Evolutionary conservation across 2,329 filamentous ascomycete species (phyloP), one percentile per base, ranked within the genome.

Genomic region (Pseudopyricularia cyperi): DNA sequence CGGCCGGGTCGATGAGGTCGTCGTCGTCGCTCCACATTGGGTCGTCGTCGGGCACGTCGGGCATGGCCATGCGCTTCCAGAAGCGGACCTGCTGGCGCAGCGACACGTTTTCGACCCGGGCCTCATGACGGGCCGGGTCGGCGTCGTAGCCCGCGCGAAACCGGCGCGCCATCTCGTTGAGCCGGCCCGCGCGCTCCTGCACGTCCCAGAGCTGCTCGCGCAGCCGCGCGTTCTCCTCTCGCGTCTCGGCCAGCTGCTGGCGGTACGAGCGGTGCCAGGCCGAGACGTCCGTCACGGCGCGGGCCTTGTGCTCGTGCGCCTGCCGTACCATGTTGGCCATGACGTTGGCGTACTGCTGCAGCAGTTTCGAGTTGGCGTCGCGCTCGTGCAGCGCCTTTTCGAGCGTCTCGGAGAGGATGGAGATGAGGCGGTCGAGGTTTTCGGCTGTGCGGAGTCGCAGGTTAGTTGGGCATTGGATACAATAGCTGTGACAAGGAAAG

Each of bases 191-290:
- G 57, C 79, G 75, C 39, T 73, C 71, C 60, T 82, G 77, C 77
- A 83, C 82, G 58, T 82, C 77, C 73, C 79, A 81, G 59, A 84
- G 81, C 64, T 83, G 79, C 59, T 82, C 77, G 51, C 80, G 77
- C 50, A 84, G 71, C 2, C 74, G 72, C 55, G 72, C 71, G 60
- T 84, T 84, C 66, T 83, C 80, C 57, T 76, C 76, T 4, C 81
- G 79, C 47, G 80, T 79, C 60, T 82, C 79, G 57, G 79, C 79
- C 35, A 85, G 74, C 66, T 84, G 81, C 26, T 73, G 67, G 7
- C 81, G 77, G 68, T 85, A 85, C 54, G 76, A 81, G 52, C 74
- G 77, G 67, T 85, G 81, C 81, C 81, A 85, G 22, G 77, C 66
- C 6, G 76, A 71, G 17, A 82, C 77, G 60, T 84, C 81, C 48